Evolutionary conservation across 176 grass and related monocot species (phyloP), one percentile per base, ranked within the genome.

Genomic region (Cenchrus purpureus): DNA sequence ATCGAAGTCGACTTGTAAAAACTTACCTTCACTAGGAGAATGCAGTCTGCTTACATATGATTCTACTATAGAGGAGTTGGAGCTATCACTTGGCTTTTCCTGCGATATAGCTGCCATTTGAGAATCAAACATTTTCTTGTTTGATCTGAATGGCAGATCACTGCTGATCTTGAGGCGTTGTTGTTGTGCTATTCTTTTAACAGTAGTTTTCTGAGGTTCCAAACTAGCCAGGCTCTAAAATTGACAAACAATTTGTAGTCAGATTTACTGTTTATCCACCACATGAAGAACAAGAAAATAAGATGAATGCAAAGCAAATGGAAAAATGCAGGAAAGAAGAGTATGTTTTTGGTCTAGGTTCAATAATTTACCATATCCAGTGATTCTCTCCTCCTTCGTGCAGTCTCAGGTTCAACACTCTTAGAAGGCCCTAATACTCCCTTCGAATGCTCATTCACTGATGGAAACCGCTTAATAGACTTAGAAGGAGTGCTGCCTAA

Each of bases 121-220:
- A 68, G 91, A 91, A 93, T 91, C 91, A 77, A 93, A 95, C 59
- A 86, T 83, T 92, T 94, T 87, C 88, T 92, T 98, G 86, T 90
- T 93, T 70, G 85, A 87, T 60, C 86, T 87, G 80, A 98, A 95
- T 43, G 91, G 93, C 17, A 87, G 92, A 74, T 90, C 85, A 77
- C 85, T 86, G 83, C 57, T 90, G 51, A 95, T 85, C 78, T 77
- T 95, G 64, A 90, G 82, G 82, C 69, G 77, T 61, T 91, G 91
- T 80, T 95, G 92, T 46, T 90, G 87, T 34, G 80, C 54, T 68
- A 86, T 81, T 92, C 96, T 94, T 89, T 95, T 98, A 82, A 98
- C 93, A 75, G 93, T 94, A 53, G 93, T 94, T 89, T 94, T 98
- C 86, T 93, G 89, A 80, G 91, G 91, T 62, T 94, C 89, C 73